Base-by-base conservation (phyloP, 1,139 yeast genomes). In the Scheffersomyces stambukii region DNA sequence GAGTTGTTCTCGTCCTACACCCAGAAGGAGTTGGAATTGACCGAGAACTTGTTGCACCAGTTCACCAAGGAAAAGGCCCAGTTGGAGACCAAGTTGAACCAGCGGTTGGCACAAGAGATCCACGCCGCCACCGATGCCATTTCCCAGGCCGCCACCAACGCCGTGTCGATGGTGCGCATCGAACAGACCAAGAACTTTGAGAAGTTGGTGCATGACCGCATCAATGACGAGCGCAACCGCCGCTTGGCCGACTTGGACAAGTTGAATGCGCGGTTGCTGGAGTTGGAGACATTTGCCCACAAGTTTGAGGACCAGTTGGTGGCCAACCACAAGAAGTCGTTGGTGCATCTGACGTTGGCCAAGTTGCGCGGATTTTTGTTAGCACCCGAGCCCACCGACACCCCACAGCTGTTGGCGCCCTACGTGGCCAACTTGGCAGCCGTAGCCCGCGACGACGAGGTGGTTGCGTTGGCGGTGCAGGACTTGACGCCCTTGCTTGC, bases 181-280 rank as follows among this genome's bases (percentile, higher is more conserved):
- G 81, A 77, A 42, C 82, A 83, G 45, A 77, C 88, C 35, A 73
- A 78, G 45, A 77, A 78, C 48, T 81, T 86, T 54, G 79, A 82
- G 41, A 63, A 71, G 38, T 67, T 79, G 38, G 65, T 91, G 33
- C 57, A 71, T 28, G 72, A 75, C 27, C 75, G 73, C 40, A 73
- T 93, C 29, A 94, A 86, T 45, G 48, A 62, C 18, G 98, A 91
- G 64, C 81, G 97, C 57, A 67, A 77, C 35, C 88, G 89, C 19
- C 80, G 94, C 51, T 73, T 88, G 45, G 73, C 83, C 29, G 71
- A 80, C 48, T 69, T 91, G 46, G 70, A 71, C 18, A 73, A 75
- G 37, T 67, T 93, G 34, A 64, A 74, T 42, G 49, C 61, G 18
- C 70, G 81, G 43, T 66, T 89, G 31, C 64, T 59, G 19, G 70